Evolutionary conservation across 169 alveolate species (phyloP).

Genomic region (Neospora caninum): DNA sequence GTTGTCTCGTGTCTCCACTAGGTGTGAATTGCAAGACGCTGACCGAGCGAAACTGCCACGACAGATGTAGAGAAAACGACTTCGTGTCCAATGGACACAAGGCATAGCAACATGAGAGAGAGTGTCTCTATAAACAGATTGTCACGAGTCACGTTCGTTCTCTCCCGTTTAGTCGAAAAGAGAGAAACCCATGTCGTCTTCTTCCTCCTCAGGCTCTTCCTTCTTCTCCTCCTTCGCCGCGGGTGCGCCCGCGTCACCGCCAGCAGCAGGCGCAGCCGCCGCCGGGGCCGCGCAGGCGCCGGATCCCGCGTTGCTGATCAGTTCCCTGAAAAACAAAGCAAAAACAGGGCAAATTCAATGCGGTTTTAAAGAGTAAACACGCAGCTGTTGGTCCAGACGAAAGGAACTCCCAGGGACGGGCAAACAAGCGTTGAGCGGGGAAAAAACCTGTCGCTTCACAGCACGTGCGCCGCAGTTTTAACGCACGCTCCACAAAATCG

Average conservation of each 20-base stretch:
- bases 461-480: too few species aligned
- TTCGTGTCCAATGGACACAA: neutral
- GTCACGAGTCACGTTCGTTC: neutral
- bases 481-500: too few species aligned
- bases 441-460: too few species aligned
- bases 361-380: too few species aligned
- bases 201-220: conserved; percentile 68
- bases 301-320: conserved; percentile 54
- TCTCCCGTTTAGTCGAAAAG: conserved; percentile 53
- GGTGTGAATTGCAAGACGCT: neutral
- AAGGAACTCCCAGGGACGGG: too few species aligned
- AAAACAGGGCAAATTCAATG: neutral
- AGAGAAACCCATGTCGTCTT: conserved; percentile 68
- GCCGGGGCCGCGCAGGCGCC: conserved; percentile 54
- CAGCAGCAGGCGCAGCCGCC: conserved; percentile 57
- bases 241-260: conserved; percentile 49
- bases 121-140: neutral
- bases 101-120: neutral
- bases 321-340: conserved; percentile 34
- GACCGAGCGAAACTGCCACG: neutral
- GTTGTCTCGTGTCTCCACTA: neutral
- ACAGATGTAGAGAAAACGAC: neutral
- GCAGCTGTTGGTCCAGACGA: too few species aligned
- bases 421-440: too few species aligned
- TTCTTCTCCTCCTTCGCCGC: conserved; percentile 59